These are phyloP conservation scores for Colletotrichum incanum DNA, from an alignment of 2,329 filamentous ascomycete species.

Conservation along the genomic window DNA sequence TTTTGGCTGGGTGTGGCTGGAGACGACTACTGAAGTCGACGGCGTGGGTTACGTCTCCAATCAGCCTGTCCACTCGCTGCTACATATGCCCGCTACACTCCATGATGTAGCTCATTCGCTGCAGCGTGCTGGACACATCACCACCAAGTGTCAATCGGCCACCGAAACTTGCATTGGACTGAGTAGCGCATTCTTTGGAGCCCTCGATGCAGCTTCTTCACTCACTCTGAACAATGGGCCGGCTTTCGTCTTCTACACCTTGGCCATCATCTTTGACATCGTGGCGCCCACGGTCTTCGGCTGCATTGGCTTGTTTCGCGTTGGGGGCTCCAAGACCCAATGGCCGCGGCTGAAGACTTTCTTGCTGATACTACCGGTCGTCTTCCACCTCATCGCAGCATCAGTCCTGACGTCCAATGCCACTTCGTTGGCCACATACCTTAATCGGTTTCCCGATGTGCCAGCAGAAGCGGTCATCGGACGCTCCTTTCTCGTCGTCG, in stretches of 20 bases:
- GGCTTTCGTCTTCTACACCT: constrained; percentile 8
- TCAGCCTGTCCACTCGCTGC: not conserved
- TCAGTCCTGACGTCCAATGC: constrained; percentile 9
- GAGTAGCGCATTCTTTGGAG: constrained; percentile 10
- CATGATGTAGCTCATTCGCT: constrained; percentile 12
- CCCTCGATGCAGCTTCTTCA: not conserved
- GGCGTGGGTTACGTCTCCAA: constrained; percentile 9
- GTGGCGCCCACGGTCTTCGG: not conserved
- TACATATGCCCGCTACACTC: constrained; percentile 16
- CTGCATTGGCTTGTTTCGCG: constrained; percentile 15
- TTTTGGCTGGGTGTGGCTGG: constrained; percentile 18
- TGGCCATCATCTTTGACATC: not conserved
- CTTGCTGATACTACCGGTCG: constrained; percentile 4
- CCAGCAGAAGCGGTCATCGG: constrained; percentile 5
- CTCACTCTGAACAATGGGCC: not conserved
- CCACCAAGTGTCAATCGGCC: constrained; percentile 19
- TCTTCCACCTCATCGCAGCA: constrained; percentile 10
- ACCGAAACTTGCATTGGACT: constrained; percentile 30
- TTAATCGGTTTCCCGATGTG: not conserved
- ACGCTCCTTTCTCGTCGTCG: constrained; percentile 1
- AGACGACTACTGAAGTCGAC: constrained; percentile 5
- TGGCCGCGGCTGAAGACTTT: constrained; percentile 1
- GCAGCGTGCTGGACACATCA: constrained; percentile 16
- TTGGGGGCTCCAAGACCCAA: not conserved
- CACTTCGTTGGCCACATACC: not conserved